These are phyloP conservation scores for Artemisia argyi DNA, from an alignment of 129 eudicot species.

Conservation along the genomic window DNA sequence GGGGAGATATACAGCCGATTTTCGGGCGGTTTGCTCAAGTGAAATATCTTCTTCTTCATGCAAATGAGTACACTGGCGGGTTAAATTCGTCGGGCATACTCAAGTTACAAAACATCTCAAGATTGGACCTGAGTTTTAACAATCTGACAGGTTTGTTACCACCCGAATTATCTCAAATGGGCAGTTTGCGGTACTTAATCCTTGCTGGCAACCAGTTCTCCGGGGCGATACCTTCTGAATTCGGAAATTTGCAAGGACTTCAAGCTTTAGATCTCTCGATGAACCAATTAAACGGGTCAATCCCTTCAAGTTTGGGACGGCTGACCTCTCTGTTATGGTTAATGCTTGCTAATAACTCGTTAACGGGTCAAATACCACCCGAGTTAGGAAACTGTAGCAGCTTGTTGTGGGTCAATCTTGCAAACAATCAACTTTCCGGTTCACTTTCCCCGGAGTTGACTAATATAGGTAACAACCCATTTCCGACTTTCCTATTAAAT, in stretches of 20 bases:
- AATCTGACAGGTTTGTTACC: slow-evolving; percentile 67
- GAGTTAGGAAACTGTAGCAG: slow-evolving; percentile 87
- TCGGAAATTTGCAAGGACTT: slow-evolving; percentile 50
- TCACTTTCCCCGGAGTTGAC: slow-evolving; percentile 54
- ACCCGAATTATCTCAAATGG: slow-evolving; percentile 59
- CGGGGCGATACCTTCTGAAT: slow-evolving; percentile 67
- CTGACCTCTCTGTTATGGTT: slow-evolving; percentile 78
- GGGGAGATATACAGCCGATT: slow-evolving; percentile 65
- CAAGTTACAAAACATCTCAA: slow-evolving; percentile 45
- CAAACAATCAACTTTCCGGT: slow-evolving; percentile 68
- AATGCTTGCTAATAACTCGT: slow-evolving; percentile 80
- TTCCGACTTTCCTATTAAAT: slow-evolving; percentile 61
- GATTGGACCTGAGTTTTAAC: slow-evolving; percentile 79
- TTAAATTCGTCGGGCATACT: slow-evolving; percentile 63
- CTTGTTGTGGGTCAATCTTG: slow-evolving; percentile 88
- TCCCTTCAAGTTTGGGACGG: slow-evolving; percentile 73
- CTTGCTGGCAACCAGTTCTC: slow-evolving; percentile 64
- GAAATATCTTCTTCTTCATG: slow-evolving; percentile 59
- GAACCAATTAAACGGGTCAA: slow-evolving; percentile 58
- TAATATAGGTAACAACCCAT: slow-evolving; percentile 55
- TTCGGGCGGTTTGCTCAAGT: slow-evolving; percentile 65
- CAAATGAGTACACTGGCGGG: slow-evolving; percentile 63
- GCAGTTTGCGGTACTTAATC: slow-evolving; percentile 54
- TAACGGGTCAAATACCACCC: slow-evolving; percentile 74
- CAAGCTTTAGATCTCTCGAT: slow-evolving; percentile 84